phyloP scores from a whole-genome alignment of 108 stramenopile species.

The Cyclotella baltica region DNA sequence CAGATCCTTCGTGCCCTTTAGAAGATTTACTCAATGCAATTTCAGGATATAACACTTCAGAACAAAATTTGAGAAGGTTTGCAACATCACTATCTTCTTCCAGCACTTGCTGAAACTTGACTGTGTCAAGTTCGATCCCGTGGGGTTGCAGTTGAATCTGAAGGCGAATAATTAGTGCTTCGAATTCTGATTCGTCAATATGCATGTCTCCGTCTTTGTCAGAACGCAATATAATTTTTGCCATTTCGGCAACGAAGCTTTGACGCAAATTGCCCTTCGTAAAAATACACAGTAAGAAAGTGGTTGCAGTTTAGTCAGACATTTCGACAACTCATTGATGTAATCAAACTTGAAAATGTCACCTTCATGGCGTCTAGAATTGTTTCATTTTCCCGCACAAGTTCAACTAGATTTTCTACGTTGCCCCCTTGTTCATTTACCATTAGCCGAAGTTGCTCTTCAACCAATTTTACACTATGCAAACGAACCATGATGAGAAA shows the following conservation, averaged over 20 bases:
- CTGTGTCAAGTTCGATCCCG: neutral
- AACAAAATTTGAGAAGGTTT: neutral
- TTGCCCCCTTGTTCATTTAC: neutral
- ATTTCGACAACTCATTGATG: neutral
- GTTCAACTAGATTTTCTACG: neutral
- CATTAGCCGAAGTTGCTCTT: neutral
- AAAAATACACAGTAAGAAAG: neutral
- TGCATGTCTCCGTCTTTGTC: constrained; percentile 1
- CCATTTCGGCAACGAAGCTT: neutral
- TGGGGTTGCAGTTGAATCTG: neutral
- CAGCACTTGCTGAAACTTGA: neutral
- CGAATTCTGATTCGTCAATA: neutral
- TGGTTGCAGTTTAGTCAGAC: neutral
- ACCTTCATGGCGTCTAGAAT: constrained; percentile 3
- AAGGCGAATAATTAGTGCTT: neutral
- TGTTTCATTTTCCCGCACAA: neutral
- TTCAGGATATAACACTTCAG: neutral
- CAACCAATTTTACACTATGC: neutral
- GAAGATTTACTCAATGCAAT: neutral
- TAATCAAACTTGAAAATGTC: neutral
- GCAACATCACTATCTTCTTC: neutral
- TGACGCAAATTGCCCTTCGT: neutral
- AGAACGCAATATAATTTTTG: neutral
- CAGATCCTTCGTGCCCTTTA: neutral
- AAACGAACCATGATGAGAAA: too few relatives aligned